Evolutionary conservation across 768 basidiomycete species (phyloP).

Genomic region (Kwoniella pini): DNA sequence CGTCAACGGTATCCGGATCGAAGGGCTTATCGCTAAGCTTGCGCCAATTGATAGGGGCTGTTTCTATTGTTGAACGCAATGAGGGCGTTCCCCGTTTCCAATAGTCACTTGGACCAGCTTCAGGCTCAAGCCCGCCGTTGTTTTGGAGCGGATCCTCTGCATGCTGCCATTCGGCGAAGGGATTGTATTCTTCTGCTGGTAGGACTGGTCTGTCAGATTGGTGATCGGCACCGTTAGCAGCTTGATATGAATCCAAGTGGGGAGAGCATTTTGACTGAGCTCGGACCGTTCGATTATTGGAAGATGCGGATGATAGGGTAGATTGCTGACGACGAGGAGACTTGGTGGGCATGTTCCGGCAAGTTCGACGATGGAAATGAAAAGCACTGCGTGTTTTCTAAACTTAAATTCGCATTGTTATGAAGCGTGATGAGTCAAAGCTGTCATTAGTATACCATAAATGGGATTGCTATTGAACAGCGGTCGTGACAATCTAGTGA

Average conservation of each 20-base stretch:
- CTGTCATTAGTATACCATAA: no score
- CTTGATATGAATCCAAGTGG: no score
- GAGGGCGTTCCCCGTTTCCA: constrained; percentile 20
- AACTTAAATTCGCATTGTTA: no score
- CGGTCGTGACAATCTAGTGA: no score
- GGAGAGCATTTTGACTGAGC: no score
- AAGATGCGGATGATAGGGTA: constrained; percentile 20
- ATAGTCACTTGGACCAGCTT: constrained; percentile 34
- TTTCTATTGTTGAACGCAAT: not conserved
- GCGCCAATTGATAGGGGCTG: constrained; percentile 17
- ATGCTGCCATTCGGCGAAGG: not conserved
- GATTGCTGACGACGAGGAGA: constrained; percentile 19
- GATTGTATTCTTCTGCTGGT: not conserved
- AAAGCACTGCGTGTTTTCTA: no score
- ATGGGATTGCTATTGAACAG: no score
- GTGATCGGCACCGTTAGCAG: no score
- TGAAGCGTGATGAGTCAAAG: no score
- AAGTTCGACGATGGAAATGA: no score
- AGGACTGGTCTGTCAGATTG: no score
- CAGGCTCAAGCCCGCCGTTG: constrained; percentile 6
- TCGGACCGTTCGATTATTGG: constrained; percentile 17
- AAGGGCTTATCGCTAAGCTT: not conserved
- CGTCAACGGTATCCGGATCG: constrained; percentile 8
- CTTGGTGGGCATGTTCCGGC: not conserved
- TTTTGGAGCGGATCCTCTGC: not conserved